phyloP scores from a whole-genome alignment of 192 early-diverging fungal species.

The Glomus cerebriforme region DNA sequence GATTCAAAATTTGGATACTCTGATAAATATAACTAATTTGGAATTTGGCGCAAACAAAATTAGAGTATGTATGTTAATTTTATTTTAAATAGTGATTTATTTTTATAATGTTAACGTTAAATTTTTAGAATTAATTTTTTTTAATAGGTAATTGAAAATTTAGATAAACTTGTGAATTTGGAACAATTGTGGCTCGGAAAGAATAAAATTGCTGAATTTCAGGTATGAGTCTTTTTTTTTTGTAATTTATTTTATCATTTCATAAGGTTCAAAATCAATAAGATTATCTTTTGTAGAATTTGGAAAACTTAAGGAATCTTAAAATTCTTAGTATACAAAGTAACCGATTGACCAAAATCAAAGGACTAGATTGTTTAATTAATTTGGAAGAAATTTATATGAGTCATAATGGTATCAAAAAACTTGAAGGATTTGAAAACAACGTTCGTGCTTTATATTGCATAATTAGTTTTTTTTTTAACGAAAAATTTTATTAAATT shows the following conservation, averaged over 20 bases:
- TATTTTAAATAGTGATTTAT: background rate
- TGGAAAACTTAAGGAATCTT: slow-evolving; percentile 64
- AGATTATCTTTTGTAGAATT: slow-evolving; percentile 44
- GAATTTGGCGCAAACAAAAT: slow-evolving; percentile 97
- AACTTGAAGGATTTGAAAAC: slow-evolving; percentile 76
- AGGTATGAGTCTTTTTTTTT: slow-evolving; percentile 50
- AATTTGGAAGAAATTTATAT: slow-evolving; percentile 90
- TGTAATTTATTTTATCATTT: background rate
- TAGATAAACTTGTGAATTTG: slow-evolving; percentile 78
- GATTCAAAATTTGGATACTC: slow-evolving; percentile 72
- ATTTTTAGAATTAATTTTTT: background rate
- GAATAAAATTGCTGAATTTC: slow-evolving; percentile 89
- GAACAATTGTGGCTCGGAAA: slow-evolving; percentile 96
- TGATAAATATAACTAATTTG: slow-evolving; percentile 75
- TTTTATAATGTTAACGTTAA: background rate
- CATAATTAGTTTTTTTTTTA: background rate
- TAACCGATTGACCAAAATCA: slow-evolving; percentile 80
- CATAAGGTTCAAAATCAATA: background rate
- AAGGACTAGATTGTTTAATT: slow-evolving; percentile 68
- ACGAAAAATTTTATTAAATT: background rate
- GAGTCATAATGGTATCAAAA: slow-evolving; percentile 85
- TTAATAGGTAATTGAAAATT: slow-evolving; percentile 71
- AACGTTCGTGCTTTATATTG: slow-evolving; percentile 55
- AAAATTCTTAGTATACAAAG: slow-evolving; percentile 79
- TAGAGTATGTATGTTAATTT: slow-evolving; percentile 52